Percentiles rank a stretch among this genome's conserved stretches.
Conservation (phyloP, 768 basidiomycete genomes). For the Butyriboletus loyo region DNA sequence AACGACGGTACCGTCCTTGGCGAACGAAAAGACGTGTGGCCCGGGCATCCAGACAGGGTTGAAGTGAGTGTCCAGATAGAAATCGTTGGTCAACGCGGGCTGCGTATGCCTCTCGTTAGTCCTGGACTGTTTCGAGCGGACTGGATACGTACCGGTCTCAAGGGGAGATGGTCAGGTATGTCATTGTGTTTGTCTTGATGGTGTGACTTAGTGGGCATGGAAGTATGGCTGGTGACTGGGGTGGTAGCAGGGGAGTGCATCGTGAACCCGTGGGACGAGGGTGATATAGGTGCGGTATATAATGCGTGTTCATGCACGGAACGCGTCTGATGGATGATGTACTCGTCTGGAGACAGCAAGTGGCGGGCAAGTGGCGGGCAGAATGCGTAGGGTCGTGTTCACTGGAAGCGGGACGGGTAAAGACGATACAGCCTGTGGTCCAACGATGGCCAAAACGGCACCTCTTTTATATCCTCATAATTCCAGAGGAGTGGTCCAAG, state of each 20-base stretch:
- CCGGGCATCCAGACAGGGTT: slow-evolving; percentile 32
- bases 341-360: not conserved
- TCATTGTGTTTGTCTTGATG: not conserved
- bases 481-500: not conserved
- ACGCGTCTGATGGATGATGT: not conserved
- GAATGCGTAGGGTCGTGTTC: not conserved
- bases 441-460: not conserved
- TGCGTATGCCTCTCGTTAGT: not conserved
- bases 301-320: not conserved
- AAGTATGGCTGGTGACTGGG: not conserved
- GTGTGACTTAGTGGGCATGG: not conserved
- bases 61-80: slow-evolving; percentile 49
- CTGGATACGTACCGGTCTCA: not conserved
- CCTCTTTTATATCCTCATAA: slow-evolving; percentile 2
- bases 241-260: not conserved
- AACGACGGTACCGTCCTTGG: slow-evolving; percentile 7
- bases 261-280: not conserved
- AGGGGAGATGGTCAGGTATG: not conserved
- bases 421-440: not conserved
- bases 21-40: slow-evolving; percentile 12
- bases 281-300: not conserved
- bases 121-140: too few relatives aligned
- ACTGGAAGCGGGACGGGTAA: not conserved
- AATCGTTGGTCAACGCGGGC: slow-evolving; percentile 29
- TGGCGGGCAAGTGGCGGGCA: not conserved